A percentile compares a stretch with the other conserved stretches of the same genome.
Conservation (phyloP, 2,329 filamentous ascomycete genomes). For the Hypocreales sp. region DNA sequence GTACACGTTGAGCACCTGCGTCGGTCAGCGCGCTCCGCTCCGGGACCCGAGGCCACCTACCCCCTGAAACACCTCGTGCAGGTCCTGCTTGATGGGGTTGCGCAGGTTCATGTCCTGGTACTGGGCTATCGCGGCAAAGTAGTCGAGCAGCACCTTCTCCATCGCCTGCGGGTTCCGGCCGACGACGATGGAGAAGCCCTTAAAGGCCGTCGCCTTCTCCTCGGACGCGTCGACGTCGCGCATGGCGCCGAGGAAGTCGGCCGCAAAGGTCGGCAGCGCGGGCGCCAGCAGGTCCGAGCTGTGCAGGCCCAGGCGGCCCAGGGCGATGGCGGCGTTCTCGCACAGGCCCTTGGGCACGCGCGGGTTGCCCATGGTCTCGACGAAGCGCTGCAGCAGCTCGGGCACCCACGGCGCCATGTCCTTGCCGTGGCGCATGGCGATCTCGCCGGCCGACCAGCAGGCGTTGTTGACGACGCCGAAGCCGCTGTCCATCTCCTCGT, state of each 20-base stretch:
- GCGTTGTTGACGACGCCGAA: constrained; percentile 97
- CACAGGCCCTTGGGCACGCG: constrained; percentile 74
- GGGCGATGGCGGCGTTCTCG: constrained; percentile 87
- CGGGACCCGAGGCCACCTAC: too few species aligned
- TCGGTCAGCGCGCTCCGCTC: too few species aligned
- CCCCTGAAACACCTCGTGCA: constrained; percentile 61
- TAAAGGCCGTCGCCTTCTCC: constrained; percentile 87
- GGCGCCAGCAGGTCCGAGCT: constrained; percentile 65
- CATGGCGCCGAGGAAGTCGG: constrained; percentile 70
- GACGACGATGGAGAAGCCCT: constrained; percentile 77
- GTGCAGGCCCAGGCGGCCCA: constrained; percentile 73
- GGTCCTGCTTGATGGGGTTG: constrained; percentile 45
- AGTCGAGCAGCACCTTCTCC: constrained; percentile 68
- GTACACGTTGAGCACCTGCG: constrained; percentile 39
- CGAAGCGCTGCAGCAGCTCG: constrained; percentile 59
- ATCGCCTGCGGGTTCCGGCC: constrained; percentile 80
- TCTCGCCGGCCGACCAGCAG: constrained; percentile 92
- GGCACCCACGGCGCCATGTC: constrained; percentile 65
- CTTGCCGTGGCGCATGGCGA: constrained; percentile 63
- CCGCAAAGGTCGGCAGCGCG: constrained; percentile 64
- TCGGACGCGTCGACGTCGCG: constrained; percentile 73
- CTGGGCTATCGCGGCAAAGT: constrained; percentile 70
- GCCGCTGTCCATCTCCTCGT: constrained; percentile 68
- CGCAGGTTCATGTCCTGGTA: constrained; percentile 52
- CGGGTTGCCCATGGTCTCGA: constrained; percentile 71